These are phyloP conservation scores for Fusarium chaquense DNA, from an alignment of 2,329 filamentous ascomycete species.

Conservation along the genomic window DNA sequence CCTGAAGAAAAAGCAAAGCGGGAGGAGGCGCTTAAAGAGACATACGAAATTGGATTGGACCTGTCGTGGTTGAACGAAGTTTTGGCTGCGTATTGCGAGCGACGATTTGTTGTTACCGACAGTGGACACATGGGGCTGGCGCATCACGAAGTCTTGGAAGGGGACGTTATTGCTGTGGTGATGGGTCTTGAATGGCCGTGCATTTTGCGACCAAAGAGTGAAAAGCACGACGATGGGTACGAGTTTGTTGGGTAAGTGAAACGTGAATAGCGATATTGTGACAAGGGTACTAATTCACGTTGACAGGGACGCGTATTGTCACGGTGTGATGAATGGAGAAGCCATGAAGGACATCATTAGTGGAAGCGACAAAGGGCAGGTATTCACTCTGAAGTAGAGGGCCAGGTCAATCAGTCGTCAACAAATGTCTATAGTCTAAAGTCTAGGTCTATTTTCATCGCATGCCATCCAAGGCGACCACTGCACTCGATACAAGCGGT, in stretches of 20 bases:
- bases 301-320: constrained; percentile 38
- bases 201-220: constrained; percentile 23
- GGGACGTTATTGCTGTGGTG: constrained; percentile 26
- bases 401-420: neutral
- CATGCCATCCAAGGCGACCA: constrained; percentile 21
- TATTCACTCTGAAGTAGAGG: constrained; percentile 8
- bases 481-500: neutral
- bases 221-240: constrained; percentile 2
- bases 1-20: constrained; percentile 8
- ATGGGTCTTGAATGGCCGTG: constrained; percentile 28
- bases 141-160: constrained; percentile 27
- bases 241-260: constrained; percentile 42
- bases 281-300: neutral
- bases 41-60: constrained; percentile 15
- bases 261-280: neutral
- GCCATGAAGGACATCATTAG: constrained; percentile 7
- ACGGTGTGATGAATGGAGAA: constrained; percentile 38
- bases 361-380: neutral
- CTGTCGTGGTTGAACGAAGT: constrained; percentile 14
- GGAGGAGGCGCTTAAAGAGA: neutral
- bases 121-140: constrained; percentile 38
- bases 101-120: constrained; percentile 29
- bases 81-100: constrained; percentile 26
- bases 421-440: constrained; percentile 32
- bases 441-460: constrained; percentile 18